Percentiles rank a stretch among this genome's conserved stretches.
These are phyloP conservation scores for Curvularia spicifera DNA, from an alignment of 2,329 filamentous ascomycete genomes.

Conservation along the genomic window DNA sequence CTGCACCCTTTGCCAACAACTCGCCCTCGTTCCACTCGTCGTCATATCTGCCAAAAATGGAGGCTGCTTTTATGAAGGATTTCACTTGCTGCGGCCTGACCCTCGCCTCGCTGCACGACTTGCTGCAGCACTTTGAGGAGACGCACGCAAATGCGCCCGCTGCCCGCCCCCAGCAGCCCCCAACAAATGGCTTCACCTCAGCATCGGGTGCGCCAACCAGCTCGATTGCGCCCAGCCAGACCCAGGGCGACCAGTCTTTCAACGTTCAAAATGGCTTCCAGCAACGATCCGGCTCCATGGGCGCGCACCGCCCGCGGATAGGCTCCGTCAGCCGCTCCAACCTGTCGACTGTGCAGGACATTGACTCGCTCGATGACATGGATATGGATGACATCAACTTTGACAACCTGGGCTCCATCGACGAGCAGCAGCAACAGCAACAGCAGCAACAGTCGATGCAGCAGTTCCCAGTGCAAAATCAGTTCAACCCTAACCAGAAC, in stretches of 20 bases:
- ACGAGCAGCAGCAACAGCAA: conserved; percentile 73
- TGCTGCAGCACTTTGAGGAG: conserved; percentile 96
- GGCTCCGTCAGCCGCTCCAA: conserved; percentile 51
- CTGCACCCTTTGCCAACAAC: conserved; percentile 75
- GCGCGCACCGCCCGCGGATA: conserved; percentile 48
- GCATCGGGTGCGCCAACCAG: conserved; percentile 35
- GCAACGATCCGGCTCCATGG: conserved; percentile 49
- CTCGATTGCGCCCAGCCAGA: conserved; percentile 55
- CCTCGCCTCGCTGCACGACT: conserved; percentile 88
- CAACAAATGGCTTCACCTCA: conserved; percentile 52
- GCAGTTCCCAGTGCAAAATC: conserved; percentile 60
- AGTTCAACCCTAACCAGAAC: conserved; percentile 57
- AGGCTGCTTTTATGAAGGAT: conserved; percentile 97
- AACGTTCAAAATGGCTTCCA: conserved; percentile 49
- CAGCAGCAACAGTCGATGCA: conserved; percentile 62
- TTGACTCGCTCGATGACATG: conserved; percentile 90
- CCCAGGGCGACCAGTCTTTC: conserved; percentile 45
- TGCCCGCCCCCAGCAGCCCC: conserved; percentile 57
- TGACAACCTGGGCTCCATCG: conserved; percentile 70
- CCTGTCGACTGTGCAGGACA: conserved; percentile 59
- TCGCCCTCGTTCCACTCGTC: conserved; percentile 97
- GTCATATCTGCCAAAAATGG: conserved; percentile 93
- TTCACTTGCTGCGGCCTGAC: conserved; percentile 94
- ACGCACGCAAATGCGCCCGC: conserved; percentile 77
- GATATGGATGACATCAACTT: conserved; percentile 97